A percentile compares a stretch with the other conserved stretches of the same genome.
These are phyloP conservation scores for Boechera divaricarpa DNA, from an alignment of 345 rosid species.

Conservation along the genomic window DNA sequence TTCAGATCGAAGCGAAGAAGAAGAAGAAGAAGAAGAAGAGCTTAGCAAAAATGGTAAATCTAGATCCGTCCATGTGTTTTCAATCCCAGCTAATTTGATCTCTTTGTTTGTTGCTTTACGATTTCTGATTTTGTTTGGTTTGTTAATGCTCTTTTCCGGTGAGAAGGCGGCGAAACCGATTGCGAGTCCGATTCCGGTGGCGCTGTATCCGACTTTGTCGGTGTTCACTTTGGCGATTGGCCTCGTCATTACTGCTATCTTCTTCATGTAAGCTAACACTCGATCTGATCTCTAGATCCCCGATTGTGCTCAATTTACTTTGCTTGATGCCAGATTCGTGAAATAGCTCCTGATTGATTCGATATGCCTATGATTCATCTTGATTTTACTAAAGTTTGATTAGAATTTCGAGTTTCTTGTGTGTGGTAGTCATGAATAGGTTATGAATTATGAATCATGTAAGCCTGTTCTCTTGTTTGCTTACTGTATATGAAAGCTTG, in stretches of 20 bases:
- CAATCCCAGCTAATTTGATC: neutral
- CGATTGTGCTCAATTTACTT: neutral
- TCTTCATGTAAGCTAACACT: constrained; percentile 72
- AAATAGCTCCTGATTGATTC: constrained; percentile 5
- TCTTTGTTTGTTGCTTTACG: neutral
- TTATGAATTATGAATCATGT: neutral
- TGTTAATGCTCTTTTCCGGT: constrained; percentile 6
- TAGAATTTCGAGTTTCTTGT: neutral
- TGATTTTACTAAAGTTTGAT: neutral
- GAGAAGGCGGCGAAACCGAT: constrained; percentile 70
- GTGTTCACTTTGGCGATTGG: constrained; percentile 69
- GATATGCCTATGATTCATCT: neutral
- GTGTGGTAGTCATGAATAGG: constrained; percentile 14
- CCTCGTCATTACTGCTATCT: constrained; percentile 73
- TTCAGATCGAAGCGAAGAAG: constrained; percentile 36
- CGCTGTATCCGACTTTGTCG: constrained; percentile 70
- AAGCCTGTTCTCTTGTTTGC: constrained; percentile 1
- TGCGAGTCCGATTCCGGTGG: constrained; percentile 75
- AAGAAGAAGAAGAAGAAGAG: constrained; percentile 38
- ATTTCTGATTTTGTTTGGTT: neutral
- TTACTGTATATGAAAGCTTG: constrained; percentile 28
- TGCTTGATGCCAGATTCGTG: neutral
- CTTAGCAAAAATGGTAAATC: constrained; percentile 34
- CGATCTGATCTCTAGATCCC: constrained; percentile 40
- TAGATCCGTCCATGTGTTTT: neutral